phyloP scores from a whole-genome alignment of 2,329 filamentous ascomycete species.

The Pseudogymnoascus sp. region DNA sequence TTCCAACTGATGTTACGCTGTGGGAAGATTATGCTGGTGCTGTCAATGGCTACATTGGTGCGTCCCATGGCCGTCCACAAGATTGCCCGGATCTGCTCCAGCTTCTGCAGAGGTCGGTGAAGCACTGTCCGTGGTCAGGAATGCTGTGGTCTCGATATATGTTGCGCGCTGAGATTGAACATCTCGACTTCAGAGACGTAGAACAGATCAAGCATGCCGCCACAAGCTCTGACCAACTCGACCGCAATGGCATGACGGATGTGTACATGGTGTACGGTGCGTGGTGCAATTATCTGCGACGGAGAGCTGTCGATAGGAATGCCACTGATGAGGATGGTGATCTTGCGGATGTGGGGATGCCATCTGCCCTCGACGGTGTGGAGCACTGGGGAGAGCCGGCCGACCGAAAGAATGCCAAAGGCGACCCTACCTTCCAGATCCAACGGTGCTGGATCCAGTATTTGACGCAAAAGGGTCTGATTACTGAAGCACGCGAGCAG shows the following conservation, averaged over 20 bases:
- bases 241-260: constrained; percentile 78
- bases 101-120: constrained; percentile 71
- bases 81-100: constrained; percentile 50
- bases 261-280: constrained; percentile 86
- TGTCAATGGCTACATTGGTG: constrained; percentile 26
- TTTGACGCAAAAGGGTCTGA: constrained; percentile 71
- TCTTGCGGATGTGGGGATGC: constrained; percentile 82
- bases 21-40: constrained; percentile 66
- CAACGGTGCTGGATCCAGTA: constrained; percentile 92
- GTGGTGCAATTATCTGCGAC: constrained; percentile 90
- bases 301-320: constrained; percentile 68
- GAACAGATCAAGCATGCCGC: constrained; percentile 88
- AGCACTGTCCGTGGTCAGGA: constrained; percentile 90
- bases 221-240: constrained; percentile 76
- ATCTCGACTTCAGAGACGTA: constrained; percentile 69
- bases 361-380: constrained; percentile 78
- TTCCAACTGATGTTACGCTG: constrained; percentile 64
- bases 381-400: constrained; percentile 58
- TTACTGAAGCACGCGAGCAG: constrained; percentile 67
- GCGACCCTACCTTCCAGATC: constrained; percentile 82
- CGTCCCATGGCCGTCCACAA: constrained; percentile 23
- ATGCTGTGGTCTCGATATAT: constrained; percentile 86
- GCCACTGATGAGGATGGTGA: constrained; percentile 77
- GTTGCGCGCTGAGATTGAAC: constrained; percentile 72
- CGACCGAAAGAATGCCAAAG: constrained; percentile 60